Evolutionary conservation across 2,329 filamentous ascomycete species (phyloP).

Genomic region (Neodidymelliopsis sp.): DNA sequence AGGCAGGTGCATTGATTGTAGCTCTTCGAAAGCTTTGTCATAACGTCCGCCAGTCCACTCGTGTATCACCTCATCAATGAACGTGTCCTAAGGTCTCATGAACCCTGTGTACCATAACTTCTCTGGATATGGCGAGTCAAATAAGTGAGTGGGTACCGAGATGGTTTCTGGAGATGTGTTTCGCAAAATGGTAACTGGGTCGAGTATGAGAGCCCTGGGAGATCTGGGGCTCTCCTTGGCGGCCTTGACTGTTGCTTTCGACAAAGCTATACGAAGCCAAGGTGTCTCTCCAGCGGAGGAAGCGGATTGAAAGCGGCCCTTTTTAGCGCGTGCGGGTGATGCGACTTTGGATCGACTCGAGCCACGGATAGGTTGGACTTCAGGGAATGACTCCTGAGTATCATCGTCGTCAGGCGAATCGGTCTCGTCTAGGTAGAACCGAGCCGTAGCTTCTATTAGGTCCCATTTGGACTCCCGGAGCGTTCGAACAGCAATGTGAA

Average conservation of each 20-base stretch:
- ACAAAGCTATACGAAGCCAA: background rate
- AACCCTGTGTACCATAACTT: conserved; percentile 28
- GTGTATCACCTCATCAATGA: conserved; percentile 1
- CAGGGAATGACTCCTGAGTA: background rate
- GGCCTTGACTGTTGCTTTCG: background rate
- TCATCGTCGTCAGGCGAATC: background rate
- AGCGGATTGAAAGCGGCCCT: too few species aligned
- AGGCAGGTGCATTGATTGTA: background rate
- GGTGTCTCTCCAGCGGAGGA: background rate
- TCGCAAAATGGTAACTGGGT: background rate
- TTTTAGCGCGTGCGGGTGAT: background rate
- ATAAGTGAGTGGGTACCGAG: background rate
- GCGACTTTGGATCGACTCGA: background rate
- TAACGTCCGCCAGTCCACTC: conserved; percentile 5
- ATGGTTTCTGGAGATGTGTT: background rate
- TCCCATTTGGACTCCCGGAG: conserved; percentile 7
- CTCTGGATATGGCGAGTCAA: conserved; percentile 4
- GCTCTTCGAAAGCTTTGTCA: conserved; percentile 12
- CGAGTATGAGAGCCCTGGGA: background rate
- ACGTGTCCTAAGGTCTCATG: conserved; percentile 21
- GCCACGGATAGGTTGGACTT: background rate
- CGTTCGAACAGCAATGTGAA: background rate
- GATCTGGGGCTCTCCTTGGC: background rate
- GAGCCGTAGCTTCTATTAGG: conserved; percentile 6
- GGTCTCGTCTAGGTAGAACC: background rate